phyloP scores from a whole-genome alignment of 2,329 filamentous ascomycete genomes.

The Plectosphaerella cucumerina region DNA sequence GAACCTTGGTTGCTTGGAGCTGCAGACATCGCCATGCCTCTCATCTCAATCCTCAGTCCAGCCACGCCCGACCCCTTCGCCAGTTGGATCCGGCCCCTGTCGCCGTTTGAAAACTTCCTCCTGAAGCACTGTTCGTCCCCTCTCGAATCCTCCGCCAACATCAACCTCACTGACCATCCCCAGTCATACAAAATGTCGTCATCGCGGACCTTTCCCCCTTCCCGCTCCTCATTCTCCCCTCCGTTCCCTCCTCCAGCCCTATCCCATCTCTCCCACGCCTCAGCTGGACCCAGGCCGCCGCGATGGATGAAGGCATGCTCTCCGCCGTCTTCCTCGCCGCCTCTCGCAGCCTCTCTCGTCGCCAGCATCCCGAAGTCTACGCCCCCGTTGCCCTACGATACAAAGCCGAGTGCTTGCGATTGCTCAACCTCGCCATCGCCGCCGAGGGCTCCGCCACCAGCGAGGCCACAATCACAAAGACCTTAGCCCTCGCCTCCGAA shows the following conservation, averaged over 20 bases:
- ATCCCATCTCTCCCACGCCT: background rate
- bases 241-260: no score
- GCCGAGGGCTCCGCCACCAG: conserved; percentile 7
- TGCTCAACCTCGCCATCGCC: conserved; percentile 6
- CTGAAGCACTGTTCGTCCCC: conserved; percentile 6
- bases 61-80: conserved; percentile 4
- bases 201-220: background rate
- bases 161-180: background rate
- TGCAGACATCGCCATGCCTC: background rate
- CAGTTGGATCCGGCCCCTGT: conserved; percentile 3
- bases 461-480: conserved; percentile 16
- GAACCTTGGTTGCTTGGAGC: background rate
- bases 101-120: conserved; percentile 4
- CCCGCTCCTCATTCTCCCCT: background rate
- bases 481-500: conserved; percentile 12
- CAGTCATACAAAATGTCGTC: conserved; percentile 1
- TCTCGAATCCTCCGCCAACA: background rate
- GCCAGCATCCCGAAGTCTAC: conserved; percentile 7
- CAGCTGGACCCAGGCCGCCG: conserved; percentile 14
- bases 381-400: conserved; percentile 7
- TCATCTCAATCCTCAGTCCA: conserved; percentile 1
- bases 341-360: conserved; percentile 10
- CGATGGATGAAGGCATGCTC: conserved; percentile 16
- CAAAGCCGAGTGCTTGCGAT: conserved; percentile 10
- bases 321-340: conserved; percentile 13